These are phyloP conservation scores for Hortiboletus flavorubellus DNA, from an alignment of 768 basidiomycete species.

Conservation along the genomic window DNA sequence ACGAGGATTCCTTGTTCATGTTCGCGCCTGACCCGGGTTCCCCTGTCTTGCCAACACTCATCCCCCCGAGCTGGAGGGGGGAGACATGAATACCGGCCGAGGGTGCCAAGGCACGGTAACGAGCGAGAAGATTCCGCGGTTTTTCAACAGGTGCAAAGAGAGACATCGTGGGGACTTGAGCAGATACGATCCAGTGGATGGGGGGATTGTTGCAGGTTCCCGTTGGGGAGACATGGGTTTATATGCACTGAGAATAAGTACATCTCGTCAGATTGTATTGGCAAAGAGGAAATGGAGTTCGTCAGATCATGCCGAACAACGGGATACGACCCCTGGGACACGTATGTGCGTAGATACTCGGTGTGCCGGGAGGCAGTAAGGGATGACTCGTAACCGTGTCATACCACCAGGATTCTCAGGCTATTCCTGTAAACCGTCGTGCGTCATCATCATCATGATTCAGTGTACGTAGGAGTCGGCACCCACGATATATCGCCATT, in stretches of 20 bases:
- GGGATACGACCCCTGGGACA: background rate
- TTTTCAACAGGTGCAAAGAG: slow-evolving; percentile 9
- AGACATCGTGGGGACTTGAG: background rate
- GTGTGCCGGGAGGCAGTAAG: background rate
- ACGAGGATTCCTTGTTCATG: slow-evolving; percentile 38
- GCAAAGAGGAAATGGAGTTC: background rate
- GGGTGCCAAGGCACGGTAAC: slow-evolving; percentile 37
- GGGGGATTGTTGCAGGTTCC: background rate
- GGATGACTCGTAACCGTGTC: background rate
- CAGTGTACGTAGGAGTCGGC: too few relatives aligned
- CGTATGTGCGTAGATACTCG: background rate
- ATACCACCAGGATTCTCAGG: background rate
- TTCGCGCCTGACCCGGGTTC: slow-evolving; percentile 2
- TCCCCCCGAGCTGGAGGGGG: slow-evolving; percentile 42
- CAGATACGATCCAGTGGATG: background rate
- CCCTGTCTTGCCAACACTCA: slow-evolving; percentile 21
- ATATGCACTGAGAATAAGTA: background rate
- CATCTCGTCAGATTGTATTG: background rate
- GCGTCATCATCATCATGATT: too few relatives aligned
- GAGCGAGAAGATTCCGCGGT: slow-evolving; percentile 26
- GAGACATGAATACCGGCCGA: slow-evolving; percentile 43
- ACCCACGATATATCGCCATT: too few relatives aligned
- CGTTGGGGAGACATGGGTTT: background rate
- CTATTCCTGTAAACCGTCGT: too few relatives aligned
- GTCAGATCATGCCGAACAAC: background rate